Base-by-base conservation (phyloP, 2,329 filamentous ascomycete genomes). In the Grosmannia serpens region DNA sequence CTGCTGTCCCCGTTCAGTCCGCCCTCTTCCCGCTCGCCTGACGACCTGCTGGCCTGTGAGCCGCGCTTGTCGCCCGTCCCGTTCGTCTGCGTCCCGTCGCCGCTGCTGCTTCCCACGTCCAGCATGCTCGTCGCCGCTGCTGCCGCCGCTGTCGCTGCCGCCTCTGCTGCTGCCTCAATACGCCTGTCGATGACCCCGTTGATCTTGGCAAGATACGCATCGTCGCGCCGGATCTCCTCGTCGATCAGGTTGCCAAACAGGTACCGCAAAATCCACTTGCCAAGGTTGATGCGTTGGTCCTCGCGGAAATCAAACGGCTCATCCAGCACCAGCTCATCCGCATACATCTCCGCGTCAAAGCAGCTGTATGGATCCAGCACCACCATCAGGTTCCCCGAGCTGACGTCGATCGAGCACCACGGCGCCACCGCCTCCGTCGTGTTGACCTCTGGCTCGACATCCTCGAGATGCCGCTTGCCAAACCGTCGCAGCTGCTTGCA, bases 291-390 rank as follows among this genome's bases (percentile, higher is more conserved):
- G 74, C 94, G 84, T 73, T 97, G 92, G 66, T 99, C 94, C 66
- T 97, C 92, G 59, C 87, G 80, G 67, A 96, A 96, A 15, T 91
- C 86, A 22, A 88, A 77, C n/a, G 82, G 76, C 62, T 90, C 86
- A 13, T 87, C 81, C 58, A 92, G 65, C 47, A 85, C 77, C 41
- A 95, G 75, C 71, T 97, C 91, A 69, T 99, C 94, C 1, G 91
- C 92, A 69, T 99, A 99, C 71, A 96, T 88, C 68, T 99, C 94
- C 20, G 91, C 94, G 71, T 99, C 94, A 65, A 99, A 99, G 70
- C 91, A 96, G 65, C 95, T 95, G 67, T 94, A 95, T 47, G 91
- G 89, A 68, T 99, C 94, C 22, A 99, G 73, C 22, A 95, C 86
- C 3, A 96, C 92, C 2, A 91, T 92, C 58, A 99, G 76, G 62